These are phyloP conservation scores for Ustilago loliicola DNA, from an alignment of 1,284 basidiomycete species.

Conservation along the genomic window DNA sequence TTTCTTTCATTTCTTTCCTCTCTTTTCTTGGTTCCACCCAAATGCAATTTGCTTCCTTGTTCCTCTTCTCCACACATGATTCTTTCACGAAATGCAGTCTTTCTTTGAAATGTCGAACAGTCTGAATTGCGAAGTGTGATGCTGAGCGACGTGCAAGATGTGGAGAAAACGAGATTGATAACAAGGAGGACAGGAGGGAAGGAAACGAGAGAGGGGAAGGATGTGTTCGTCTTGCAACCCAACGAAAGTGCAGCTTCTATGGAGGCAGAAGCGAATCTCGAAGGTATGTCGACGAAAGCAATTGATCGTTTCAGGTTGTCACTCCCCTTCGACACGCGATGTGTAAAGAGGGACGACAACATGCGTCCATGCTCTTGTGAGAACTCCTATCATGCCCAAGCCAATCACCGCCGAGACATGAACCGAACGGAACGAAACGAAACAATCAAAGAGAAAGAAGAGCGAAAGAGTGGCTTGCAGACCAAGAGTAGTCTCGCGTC, in stretches of 20 bases:
- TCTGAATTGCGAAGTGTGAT: not conserved
- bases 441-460: slow-evolving; percentile 1
- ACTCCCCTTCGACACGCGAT: not conserved
- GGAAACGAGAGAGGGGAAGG: not conserved
- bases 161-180: not conserved
- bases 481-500: slow-evolving; percentile 69
- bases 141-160: no score
- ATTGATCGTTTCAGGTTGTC: slow-evolving; percentile 25
- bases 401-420: not conserved
- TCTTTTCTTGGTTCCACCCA: not conserved
- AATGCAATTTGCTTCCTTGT: not conserved
- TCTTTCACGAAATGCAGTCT: slow-evolving; percentile 29
- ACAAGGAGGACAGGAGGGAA: not conserved
- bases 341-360: not conserved
- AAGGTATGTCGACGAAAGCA: slow-evolving; percentile 18
- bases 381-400: not conserved
- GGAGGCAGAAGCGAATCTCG: slow-evolving; percentile 2
- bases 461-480: slow-evolving; percentile 43
- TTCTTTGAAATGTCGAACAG: slow-evolving; percentile 4
- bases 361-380: not conserved
- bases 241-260: slow-evolving; percentile 11
- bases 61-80: slow-evolving; percentile 4
- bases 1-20: not conserved
- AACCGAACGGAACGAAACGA: slow-evolving; percentile 9
- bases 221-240: slow-evolving; percentile 33